Evolutionary conservation across 768 basidiomycete species (phyloP), one percentile per base, ranked within the genome.

Genomic region (Mrakia gelida): DNA sequence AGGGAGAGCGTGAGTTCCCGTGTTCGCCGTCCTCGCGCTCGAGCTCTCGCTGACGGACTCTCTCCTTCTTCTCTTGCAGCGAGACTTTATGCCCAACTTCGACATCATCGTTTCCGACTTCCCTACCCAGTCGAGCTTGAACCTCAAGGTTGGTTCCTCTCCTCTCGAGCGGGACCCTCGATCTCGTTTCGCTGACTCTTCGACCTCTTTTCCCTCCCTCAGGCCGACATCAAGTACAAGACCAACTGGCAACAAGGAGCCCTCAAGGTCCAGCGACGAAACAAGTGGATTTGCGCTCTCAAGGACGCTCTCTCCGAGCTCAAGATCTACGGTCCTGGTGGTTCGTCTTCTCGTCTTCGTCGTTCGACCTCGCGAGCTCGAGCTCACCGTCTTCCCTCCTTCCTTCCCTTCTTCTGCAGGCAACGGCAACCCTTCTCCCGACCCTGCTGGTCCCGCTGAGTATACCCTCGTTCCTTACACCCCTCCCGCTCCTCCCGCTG

Each of bases 251-350:
- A 95, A 82, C 91, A 92, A 81, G 90, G 89, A 28, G 89, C 90
- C 3, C 67, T 73, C 43, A 78, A 74, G 43, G 65, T 90, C 2
- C 90, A 91, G 84, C 88, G 93, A 75, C 88, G 92, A 52, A 95
- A 95, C 86, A 95, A 93, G 85, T 95, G 93, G 93, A 88, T 95
- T 62, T 95, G 93, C 84, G 91, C 92, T 23, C 87, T 97, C 75
- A 95, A 95, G 84, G 83, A 88, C 65, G 87, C 89, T 70, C 85
- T 93, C 79, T 77, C 80, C 38, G 91, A 93, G 79, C 84, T 90
- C 71, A 87, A 89, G 80, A 91, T 97, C 78, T 93, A 80, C 77
- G 87, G 87, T 8, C 87, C 87, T 6, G 84, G 72, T 30, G 86
- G 49, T 52, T 52, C 49, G 49, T 52, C 45, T 52, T 21, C 21